Evolutionary conservation across 2,329 filamentous ascomycete species (phyloP).

Genomic region (Paraphoma chrysanthemicola): DNA sequence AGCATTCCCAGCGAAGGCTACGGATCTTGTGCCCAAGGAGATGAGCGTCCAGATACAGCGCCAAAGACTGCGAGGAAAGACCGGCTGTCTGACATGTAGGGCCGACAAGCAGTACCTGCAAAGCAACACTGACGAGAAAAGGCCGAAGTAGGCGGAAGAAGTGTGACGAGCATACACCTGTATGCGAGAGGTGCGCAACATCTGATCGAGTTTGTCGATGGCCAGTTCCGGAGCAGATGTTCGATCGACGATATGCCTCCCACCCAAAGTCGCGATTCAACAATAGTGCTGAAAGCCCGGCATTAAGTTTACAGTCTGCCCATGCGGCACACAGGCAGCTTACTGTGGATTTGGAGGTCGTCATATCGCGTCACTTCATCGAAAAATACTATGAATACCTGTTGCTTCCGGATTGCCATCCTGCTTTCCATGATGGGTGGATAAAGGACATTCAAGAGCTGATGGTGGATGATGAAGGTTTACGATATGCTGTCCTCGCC

Average conservation of each 20-base stretch:
- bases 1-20: background rate
- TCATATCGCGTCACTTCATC: conserved; percentile 18
- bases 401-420: conserved; percentile 37
- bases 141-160: conserved; percentile 17
- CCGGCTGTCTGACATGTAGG: conserved; percentile 11
- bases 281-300: background rate
- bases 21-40: background rate
- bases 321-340: conserved; percentile 3
- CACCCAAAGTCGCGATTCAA: conserved; percentile 13
- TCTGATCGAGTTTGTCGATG: conserved; percentile 18
- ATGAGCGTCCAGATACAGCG: background rate
- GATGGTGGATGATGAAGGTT: conserved; percentile 30
- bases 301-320: conserved; percentile 7
- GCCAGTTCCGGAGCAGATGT: conserved; percentile 11
- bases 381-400: conserved; percentile 25
- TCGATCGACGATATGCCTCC: conserved; percentile 18
- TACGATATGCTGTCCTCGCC: conserved; percentile 37
- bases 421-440: conserved; percentile 39
- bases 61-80: conserved; percentile 11
- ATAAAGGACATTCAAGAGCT: conserved; percentile 36
- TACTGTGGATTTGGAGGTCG: conserved; percentile 9
- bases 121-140: conserved; percentile 52
- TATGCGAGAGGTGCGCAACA: conserved; percentile 11
- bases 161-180: conserved; percentile 16
- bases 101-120: conserved; percentile 6